These are phyloP conservation scores for Lipomyces mesembrius DNA, from an alignment of 805 yeast genomes.

Conservation along the genomic window DNA sequence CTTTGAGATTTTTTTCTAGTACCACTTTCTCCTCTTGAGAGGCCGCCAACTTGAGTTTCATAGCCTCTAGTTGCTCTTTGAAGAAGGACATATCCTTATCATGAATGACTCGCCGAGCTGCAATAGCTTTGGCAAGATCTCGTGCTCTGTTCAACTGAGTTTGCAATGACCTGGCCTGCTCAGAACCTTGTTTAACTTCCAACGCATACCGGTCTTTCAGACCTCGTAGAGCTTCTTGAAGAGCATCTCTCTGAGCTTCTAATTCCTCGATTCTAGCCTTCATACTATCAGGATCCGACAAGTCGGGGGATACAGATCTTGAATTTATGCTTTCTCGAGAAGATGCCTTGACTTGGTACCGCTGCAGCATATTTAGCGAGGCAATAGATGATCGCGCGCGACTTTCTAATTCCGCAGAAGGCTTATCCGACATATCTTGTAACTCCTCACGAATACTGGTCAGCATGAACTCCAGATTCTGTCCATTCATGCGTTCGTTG, in stretches of 20 bases:
- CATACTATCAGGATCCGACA: constrained; percentile 19
- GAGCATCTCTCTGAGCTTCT: constrained; percentile 47
- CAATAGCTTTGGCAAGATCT: constrained; percentile 19
- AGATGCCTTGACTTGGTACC: neutral
- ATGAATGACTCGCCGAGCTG: constrained; percentile 16
- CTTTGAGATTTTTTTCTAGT: constrained; percentile 19
- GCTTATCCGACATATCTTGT: constrained; percentile 22
- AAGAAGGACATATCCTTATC: constrained; percentile 14
- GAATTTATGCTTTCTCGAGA: neutral
- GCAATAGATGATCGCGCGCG: constrained; percentile 21
- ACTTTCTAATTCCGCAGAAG: constrained; percentile 14
- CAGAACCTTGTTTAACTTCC: constrained; percentile 43
- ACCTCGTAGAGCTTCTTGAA: constrained; percentile 49
- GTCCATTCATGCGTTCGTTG: constrained; percentile 34
- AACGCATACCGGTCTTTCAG: constrained; percentile 49
- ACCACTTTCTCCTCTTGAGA: constrained; percentile 43
- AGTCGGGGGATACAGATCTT: neutral
- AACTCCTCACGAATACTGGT: constrained; percentile 32
- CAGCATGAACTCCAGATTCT: constrained; percentile 33
- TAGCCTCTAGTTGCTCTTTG: constrained; percentile 36
- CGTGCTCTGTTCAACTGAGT: constrained; percentile 22
- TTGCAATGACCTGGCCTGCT: constrained; percentile 10
- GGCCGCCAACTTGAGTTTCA: constrained; percentile 41
- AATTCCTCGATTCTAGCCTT: constrained; percentile 21
- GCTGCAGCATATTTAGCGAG: constrained; percentile 17